Base-by-base conservation (phyloP, 768 basidiomycete genomes). In the Panaeolus cyanescens region DNA sequence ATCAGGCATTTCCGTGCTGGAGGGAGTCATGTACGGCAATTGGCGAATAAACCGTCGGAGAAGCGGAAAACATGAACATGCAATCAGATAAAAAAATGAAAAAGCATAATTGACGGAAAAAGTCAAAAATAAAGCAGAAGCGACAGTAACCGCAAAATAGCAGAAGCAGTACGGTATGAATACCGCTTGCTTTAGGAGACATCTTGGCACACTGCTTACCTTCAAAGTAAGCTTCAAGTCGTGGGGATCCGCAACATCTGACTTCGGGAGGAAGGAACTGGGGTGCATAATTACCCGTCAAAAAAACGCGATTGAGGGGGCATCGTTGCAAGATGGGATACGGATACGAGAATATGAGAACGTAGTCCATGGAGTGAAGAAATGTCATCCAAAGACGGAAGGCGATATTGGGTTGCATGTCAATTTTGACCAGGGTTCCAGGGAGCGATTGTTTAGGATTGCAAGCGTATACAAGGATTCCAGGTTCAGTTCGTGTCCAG, bases 221-320 rank as follows among this genome's bases (percentile, higher is more conserved):
- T 90, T 91, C 64, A 98, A 83, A 62, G 84, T 85, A 9, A 99
- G 82, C 19, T 78, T 81, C 37, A 99, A 82, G 67, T 91, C 82
- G 66, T 95, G 86, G 15, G 93, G 85, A 66, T 97, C 90, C 32
- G 74, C 40, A 20, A 97, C 76, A 32, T 77, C 67, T 9, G 83
- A 77, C 71, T 91, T 93, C 2, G 93, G 89, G 64, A 99, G 89
- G 78, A 95, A 97, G 2, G 84, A 77, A 59, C 92, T 93, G 61
- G 42, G 45, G 45, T 50, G 45, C 22, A 50, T 28, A 50, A 50
- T 50, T 28, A 50, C 22, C 45, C 45, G 45, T 50, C 19, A 50
- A 50, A 50, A 42, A 25, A 50, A 50, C 45, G 45, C 45, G 45
- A 20, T 10, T 50, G 22, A 28, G 45, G 45, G 45, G 12, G 22